phyloP scores from a whole-genome alignment of 106 monocot species.

The Hemerocallis citrina region DNA sequence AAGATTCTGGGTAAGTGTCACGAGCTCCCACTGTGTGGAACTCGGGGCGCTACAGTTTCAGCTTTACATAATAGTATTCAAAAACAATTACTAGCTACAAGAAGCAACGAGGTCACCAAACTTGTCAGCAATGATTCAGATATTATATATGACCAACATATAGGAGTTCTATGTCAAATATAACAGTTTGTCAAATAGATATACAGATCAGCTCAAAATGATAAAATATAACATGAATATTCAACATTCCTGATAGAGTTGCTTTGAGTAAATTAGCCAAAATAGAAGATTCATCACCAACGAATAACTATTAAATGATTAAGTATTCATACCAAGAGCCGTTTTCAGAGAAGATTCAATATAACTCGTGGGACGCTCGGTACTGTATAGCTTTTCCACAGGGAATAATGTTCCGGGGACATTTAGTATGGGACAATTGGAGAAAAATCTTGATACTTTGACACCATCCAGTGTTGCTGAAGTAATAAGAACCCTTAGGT shows the following conservation, averaged over 20 bases:
- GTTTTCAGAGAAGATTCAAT: conserved; percentile 79
- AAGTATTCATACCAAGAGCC: conserved; percentile 55
- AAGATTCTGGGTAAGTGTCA: too few species aligned
- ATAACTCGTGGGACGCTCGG: conserved; percentile 73
- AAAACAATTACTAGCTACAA: too few species aligned
- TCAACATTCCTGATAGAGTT: background rate
- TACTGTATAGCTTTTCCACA: conserved; percentile 84
- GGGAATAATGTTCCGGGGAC: conserved; percentile 89
- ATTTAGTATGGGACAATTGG: conserved; percentile 81
- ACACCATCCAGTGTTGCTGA: conserved; percentile 95
- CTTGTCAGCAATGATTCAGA: background rate
- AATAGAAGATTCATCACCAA: background rate
- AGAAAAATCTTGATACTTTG: conserved; percentile 93
- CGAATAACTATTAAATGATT: background rate
- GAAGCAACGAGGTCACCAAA: too few species aligned
- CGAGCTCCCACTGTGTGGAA: too few species aligned
- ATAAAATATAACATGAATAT: background rate
- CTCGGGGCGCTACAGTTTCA: too few species aligned
- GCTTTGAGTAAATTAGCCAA: background rate
- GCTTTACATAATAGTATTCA: too few species aligned
- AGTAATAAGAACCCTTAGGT: conserved; percentile 91
- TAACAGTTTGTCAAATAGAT: background rate
- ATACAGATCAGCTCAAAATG: background rate
- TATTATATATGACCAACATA: background rate
- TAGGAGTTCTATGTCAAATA: background rate